A percentile compares a stretch with the other conserved stretches of the same genome.
phyloP scores from a whole-genome alignment of 768 basidiomycete genomes.

The Rubroboletus pulcherrimus region DNA sequence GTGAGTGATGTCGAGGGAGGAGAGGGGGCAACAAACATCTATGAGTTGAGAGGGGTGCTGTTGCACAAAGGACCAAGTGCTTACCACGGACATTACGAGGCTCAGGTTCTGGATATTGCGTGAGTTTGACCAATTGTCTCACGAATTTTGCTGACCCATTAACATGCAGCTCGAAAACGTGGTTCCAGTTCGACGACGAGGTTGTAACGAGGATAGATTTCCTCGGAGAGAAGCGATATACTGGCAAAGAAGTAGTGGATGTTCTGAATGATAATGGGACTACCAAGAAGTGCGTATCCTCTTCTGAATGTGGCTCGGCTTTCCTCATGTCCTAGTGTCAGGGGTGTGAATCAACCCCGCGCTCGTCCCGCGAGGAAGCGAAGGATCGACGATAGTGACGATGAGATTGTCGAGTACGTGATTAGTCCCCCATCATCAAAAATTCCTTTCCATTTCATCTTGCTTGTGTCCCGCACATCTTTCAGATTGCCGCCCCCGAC shows the following conservation, averaged over 20 bases:
- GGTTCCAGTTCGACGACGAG: slow-evolving; percentile 96
- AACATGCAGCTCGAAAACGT: slow-evolving; percentile 52
- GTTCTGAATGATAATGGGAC: slow-evolving; percentile 21
- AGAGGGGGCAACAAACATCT: slow-evolving; percentile 40
- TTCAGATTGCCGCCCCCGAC: slow-evolving; percentile 19
- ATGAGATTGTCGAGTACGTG: slow-evolving; percentile 38
- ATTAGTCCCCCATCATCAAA: slow-evolving; percentile 12
- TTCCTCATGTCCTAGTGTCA: slow-evolving; percentile 10
- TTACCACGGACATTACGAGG: slow-evolving; percentile 87
- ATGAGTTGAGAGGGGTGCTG: slow-evolving; percentile 81
- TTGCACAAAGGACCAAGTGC: slow-evolving; percentile 91
- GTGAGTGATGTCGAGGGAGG: slow-evolving; percentile 12
- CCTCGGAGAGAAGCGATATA: slow-evolving; percentile 44
- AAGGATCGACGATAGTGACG: slow-evolving; percentile 58
- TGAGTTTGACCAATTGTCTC: slow-evolving; percentile 33
- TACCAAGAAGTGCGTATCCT: slow-evolving; percentile 27
- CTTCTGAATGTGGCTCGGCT: background rate
- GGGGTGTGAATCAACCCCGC: slow-evolving; percentile 29
- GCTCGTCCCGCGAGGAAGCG: slow-evolving; percentile 45
- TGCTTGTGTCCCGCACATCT: slow-evolving; percentile 4
- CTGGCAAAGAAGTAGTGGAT: slow-evolving; percentile 29
- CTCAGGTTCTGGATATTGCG: slow-evolving; percentile 73
- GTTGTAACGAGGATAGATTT: slow-evolving; percentile 60
- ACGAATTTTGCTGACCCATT: slow-evolving; percentile 1
- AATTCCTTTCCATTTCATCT: slow-evolving; percentile 17